Conservation (phyloP, 257 asterid species). For the Fraxinus americana region DNA sequence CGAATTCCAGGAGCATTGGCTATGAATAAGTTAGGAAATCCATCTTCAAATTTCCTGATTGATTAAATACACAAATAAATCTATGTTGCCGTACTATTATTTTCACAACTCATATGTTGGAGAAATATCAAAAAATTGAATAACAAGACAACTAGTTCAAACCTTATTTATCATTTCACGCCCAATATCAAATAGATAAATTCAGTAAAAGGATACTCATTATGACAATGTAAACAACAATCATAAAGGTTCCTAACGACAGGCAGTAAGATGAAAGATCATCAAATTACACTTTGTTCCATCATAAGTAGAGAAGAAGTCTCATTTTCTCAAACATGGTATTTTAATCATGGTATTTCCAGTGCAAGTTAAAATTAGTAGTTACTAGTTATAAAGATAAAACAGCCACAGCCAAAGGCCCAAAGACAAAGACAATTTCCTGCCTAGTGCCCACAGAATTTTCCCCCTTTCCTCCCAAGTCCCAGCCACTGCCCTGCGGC, state of each 20-base stretch:
- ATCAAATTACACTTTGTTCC: not conserved
- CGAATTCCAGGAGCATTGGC: conserved; percentile 97
- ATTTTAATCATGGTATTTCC: too few relatives aligned
- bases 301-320: not conserved
- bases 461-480: too few relatives aligned
- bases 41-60: conserved; percentile 93
- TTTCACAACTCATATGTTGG: not conserved
- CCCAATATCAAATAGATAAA: not conserved
- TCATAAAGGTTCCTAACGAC: not conserved
- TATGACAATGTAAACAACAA: not conserved
- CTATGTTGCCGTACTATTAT: conserved; percentile 12
- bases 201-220: not conserved
- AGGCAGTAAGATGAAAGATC: not conserved
- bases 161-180: not conserved
- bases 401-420: too few relatives aligned
- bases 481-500: too few relatives aligned
- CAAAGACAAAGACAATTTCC: too few relatives aligned
- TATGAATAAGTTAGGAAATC: conserved; percentile 92
- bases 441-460: too few relatives aligned
- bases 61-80: conserved; percentile 24
- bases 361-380: too few relatives aligned
- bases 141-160: not conserved
- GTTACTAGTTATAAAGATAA: too few relatives aligned
- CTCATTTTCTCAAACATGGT: not conserved
- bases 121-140: not conserved